Evolutionary conservation across 1,284 basidiomycete genomes (phyloP).

Genomic region (Fistulina hepatica): DNA sequence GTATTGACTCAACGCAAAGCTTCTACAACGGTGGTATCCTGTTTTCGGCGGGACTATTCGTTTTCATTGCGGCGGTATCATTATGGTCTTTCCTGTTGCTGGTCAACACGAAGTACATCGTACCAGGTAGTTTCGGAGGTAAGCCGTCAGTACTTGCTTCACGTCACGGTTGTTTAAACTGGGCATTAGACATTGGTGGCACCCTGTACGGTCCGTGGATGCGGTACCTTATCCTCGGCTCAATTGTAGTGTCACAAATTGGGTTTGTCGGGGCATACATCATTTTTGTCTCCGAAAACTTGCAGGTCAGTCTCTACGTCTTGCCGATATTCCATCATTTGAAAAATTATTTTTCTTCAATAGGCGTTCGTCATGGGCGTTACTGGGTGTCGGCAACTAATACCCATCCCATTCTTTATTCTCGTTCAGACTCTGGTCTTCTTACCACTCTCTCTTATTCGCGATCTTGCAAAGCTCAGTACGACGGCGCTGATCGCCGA

Average conservation of each 20-base stretch:
- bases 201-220: conserved; percentile 87
- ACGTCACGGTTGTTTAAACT: conserved; percentile 7
- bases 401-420: conserved; percentile 77
- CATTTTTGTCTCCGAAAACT: conserved; percentile 92
- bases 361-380: conserved; percentile 83
- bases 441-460: conserved; percentile 75
- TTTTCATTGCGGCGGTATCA: conserved; percentile 79
- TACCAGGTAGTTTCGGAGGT: conserved; percentile 92
- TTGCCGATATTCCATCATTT: conserved; percentile 4
- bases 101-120: conserved; percentile 80
- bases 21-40: conserved; percentile 94
- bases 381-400: conserved; percentile 62
- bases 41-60: conserved; percentile 77
- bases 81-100: conserved; percentile 92
- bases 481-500: conserved; percentile 90
- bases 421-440: conserved; percentile 79
- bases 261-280: conserved; percentile 87
- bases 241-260: conserved; percentile 85
- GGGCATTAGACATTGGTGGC: conserved; percentile 80
- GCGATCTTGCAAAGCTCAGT: conserved; percentile 88
- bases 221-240: conserved; percentile 81
- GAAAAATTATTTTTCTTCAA: conserved; percentile 8
- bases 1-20: conserved; percentile 27
- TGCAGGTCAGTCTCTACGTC: conserved; percentile 37
- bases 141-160: conserved; percentile 13